These are phyloP conservation scores for Coniella vitis DNA, from an alignment of 2,329 filamentous ascomycete species.

Conservation along the genomic window DNA sequence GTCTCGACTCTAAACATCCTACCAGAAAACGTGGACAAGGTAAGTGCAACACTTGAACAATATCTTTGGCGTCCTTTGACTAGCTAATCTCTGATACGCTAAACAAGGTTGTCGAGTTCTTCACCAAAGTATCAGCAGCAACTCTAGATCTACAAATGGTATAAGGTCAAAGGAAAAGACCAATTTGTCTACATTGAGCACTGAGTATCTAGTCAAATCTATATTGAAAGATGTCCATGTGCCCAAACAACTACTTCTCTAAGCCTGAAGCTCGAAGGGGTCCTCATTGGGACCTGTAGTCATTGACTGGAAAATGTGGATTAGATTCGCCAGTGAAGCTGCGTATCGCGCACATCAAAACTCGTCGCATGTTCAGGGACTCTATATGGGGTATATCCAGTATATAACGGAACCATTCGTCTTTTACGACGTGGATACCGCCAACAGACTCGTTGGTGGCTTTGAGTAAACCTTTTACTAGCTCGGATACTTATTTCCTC, in stretches of 20 bases:
- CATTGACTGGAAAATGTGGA: not conserved
- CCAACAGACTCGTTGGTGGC: not conserved
- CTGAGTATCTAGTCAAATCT: not conserved
- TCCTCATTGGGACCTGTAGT: not conserved
- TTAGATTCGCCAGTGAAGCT: slow-evolving; percentile 3
- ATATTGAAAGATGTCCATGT: not conserved
- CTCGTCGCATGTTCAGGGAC: slow-evolving; percentile 3
- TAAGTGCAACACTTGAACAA: not conserved
- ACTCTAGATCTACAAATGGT: slow-evolving; percentile 4
- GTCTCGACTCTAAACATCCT: slow-evolving; percentile 1
- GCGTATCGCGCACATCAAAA: slow-evolving; percentile 6
- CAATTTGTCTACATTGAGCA: slow-evolving; percentile 6
- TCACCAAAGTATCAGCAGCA: not conserved
- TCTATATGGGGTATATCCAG: slow-evolving; percentile 5
- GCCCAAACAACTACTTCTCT: not conserved
- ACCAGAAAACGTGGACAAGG: slow-evolving; percentile 4
- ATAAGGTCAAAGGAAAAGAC: slow-evolving; percentile 5
- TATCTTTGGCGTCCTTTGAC: not conserved
- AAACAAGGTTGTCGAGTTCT: slow-evolving; percentile 5
- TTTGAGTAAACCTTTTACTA: slow-evolving; percentile 1
- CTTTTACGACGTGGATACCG: not conserved
- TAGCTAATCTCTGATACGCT: not conserved
- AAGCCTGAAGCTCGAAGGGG: too few relatives aligned
- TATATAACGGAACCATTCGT: slow-evolving; percentile 6
- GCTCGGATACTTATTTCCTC: too few relatives aligned